These are phyloP conservation scores for Elongisporangium undulatum DNA, from an alignment of 352 stramenopile species.

Conservation along the genomic window DNA sequence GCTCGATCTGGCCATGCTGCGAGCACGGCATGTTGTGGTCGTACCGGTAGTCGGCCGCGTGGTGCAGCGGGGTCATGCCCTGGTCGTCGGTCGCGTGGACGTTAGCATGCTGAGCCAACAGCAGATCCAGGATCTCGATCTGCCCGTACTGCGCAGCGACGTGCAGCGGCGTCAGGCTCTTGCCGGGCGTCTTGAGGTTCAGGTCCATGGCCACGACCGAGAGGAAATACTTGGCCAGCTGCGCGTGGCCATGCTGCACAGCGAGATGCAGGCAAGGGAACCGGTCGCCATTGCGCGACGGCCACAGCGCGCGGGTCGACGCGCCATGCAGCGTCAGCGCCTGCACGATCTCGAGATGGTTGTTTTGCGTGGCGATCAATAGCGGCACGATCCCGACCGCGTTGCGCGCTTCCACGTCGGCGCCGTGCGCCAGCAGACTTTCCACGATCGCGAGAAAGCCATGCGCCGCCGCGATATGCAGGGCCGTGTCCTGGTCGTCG, in stretches of 20 bases:
- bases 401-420: constrained; percentile 20
- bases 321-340: constrained; percentile 25
- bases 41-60: constrained; percentile 23
- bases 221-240: constrained; percentile 19
- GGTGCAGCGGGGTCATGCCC: constrained; percentile 39
- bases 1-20: constrained; percentile 10
- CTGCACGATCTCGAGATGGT: constrained; percentile 29
- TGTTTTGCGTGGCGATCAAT: constrained; percentile 20
- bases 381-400: constrained; percentile 26
- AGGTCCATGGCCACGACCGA: constrained; percentile 14
- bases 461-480: constrained; percentile 31
- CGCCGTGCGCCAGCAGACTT: constrained; percentile 24
- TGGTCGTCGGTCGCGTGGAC: constrained; percentile 16
- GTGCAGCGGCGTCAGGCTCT: constrained; percentile 12
- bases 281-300: constrained; percentile 4
- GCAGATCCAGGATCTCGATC: constrained; percentile 14
- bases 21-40: constrained; percentile 11
- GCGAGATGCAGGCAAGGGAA: constrained; percentile 32
- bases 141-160: constrained; percentile 15
- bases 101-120: constrained; percentile 17
- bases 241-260: constrained; percentile 15
- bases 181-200: constrained; percentile 6
- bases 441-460: constrained; percentile 18
- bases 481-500: constrained; percentile 17
- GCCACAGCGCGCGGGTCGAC: constrained; percentile 10